Base-by-base conservation (phyloP, 768 basidiomycete genomes). In the Podaxis mareebaensis region DNA sequence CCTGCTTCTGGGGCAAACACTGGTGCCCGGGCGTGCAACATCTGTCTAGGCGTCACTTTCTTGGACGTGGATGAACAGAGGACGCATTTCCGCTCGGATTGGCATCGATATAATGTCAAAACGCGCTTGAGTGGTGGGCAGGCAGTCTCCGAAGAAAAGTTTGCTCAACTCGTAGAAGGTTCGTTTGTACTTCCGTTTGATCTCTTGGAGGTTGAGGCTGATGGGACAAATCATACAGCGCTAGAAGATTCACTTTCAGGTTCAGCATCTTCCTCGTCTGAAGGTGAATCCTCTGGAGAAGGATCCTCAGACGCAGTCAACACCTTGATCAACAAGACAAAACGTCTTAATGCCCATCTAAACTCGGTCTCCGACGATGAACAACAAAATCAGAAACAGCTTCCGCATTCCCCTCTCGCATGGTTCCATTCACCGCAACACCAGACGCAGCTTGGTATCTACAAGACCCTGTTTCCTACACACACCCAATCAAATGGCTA, bases 61-160 rank as follows among this genome's bases (percentile, higher is more conserved):
- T 67, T 77, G 12, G 87, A 89, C 62, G 83, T 99, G 5, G 86
- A 91, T 38, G 91, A 91, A 63, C 95, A 98, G 69, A 83, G 95
- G 56, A 73, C 77, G 1, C 96, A 99, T 75, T 97, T 92, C 73
- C 87, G 88, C 67, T 93, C 92, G 10, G 96, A 99, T 75, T 99
- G 96, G 97, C 96, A 99, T 81, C 85, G 95, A 63, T 99, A 96
- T 78, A 99, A 99, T 73, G 92, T 95, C 67, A 97, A 96, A 76
- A 83, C 85, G 53, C 87, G 88, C 61, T 76, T 95, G 54, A 77
- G 81, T 56, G 89, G 89, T 5, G 83, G 85, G 10, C 78, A 79
- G 22, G 74, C 87, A 26, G 85, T 95, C 22, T 78, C 85, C 0
- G 92, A 94, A 71, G 72, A 81, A 28, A 83, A 87, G 17, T 99